Base-by-base conservation (phyloP, 2,329 filamentous ascomycete genomes). In the Trichoderma sp. region DNA sequence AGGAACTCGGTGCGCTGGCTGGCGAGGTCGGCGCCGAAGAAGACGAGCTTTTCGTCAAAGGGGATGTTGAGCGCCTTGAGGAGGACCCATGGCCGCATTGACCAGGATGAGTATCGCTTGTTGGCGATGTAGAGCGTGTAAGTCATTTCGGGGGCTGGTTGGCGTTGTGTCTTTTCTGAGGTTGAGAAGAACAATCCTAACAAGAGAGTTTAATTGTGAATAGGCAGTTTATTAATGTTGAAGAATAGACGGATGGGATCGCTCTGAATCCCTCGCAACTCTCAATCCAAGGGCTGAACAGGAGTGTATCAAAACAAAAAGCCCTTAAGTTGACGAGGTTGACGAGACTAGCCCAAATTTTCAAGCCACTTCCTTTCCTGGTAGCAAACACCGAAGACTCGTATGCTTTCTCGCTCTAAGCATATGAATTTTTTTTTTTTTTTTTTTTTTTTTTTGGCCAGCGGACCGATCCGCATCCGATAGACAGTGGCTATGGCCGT, bases 81-180 rank as follows among this genome's bases (percentile, higher is more conserved):
- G 30, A 84, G 77, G 10, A 85, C 78, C 81, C 81, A 83, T 3
- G 81, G 79, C 46, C 82, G 78, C 77, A 83, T 79, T 59, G 81
- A 83, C 82, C 82, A 83, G 24, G 81, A 82, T 2, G 80, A 82
- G 74, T 83, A 83, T 70, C 81, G 81, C 65, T 82, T 83, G 73
- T 81, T 82, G 32, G 77, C 80, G 71, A 83, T 81, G 73, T 78
- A 80, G 66, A 83, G 80, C 16, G 77, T 74, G 72, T 79, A 80
- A 66, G 30, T 58, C 64, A 59, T 66, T n/a, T 59, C 39, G 16
- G 16, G 16, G 3, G 39, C n/a, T 5, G 26, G 11, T 16, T 51
- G 30, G 26, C n/a, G 61, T 28, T 60, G 21, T 56, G 2, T 52
- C 1, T 30, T 6, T 11, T 32, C 6, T 55, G 51, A 26, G 11